Evolutionary conservation across 805 yeast species (phyloP).

Genomic region (Suhomyces kilbournensis): DNA sequence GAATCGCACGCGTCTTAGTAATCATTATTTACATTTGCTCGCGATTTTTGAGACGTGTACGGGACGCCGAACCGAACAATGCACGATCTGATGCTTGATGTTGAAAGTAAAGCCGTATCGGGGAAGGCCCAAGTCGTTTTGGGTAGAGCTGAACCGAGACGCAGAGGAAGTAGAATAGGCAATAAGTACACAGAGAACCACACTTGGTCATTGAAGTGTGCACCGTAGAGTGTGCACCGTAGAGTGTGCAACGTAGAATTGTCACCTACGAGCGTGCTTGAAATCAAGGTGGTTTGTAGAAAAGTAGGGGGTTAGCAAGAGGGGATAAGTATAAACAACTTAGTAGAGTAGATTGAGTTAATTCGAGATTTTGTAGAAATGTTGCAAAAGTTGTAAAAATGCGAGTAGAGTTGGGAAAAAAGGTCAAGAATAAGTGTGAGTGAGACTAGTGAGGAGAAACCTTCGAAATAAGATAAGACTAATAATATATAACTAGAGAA

Average conservation of each 20-base stretch:
- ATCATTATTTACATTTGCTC: neutral
- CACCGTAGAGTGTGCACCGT: neutral
- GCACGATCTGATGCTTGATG: neutral
- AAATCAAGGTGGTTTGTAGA: neutral
- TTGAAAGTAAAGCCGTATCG: neutral
- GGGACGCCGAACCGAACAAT: neutral
- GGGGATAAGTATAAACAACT: neutral
- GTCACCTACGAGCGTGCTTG: neutral
- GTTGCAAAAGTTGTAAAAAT: neutral
- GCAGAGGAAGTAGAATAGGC: neutral
- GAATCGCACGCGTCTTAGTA: slow-evolving; percentile 1
- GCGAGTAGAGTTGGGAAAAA: neutral
- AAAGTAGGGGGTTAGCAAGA: neutral
- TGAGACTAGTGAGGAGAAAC: too few relatives aligned
- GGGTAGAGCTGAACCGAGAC: neutral
- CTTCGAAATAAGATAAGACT: too few relatives aligned
- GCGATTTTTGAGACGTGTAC: neutral
- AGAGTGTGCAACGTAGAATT: neutral
- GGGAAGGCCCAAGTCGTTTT: neutral
- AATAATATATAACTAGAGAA: too few relatives aligned
- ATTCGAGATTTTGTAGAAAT: neutral
- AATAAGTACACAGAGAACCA: neutral
- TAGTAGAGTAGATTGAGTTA: neutral
- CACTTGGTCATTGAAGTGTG: too few relatives aligned
- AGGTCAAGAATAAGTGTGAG: neutral